These are phyloP conservation scores for Alisma plantagoaquatica DNA, from an alignment of 106 monocot genomes.

Conservation along the genomic window DNA sequence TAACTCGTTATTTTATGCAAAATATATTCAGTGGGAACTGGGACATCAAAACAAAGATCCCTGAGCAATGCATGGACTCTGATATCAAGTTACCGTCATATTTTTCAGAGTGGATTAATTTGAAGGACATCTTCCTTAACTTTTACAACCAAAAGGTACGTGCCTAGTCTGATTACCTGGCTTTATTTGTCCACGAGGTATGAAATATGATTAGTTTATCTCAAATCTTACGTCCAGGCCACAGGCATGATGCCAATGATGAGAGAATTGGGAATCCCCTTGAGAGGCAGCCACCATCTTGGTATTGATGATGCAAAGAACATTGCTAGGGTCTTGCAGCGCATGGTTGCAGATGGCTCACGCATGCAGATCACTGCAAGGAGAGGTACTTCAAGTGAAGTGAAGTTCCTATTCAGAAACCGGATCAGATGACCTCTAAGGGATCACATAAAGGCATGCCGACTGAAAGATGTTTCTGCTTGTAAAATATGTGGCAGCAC, in stretches of 20 bases:
- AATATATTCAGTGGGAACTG: conserved; percentile 92
- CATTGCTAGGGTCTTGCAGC: conserved; percentile 70
- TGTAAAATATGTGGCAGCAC: no score
- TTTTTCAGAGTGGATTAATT: conserved; percentile 97
- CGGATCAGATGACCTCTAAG: conserved; percentile 73
- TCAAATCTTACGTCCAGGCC: conserved; percentile 28
- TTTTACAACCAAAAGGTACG: conserved; percentile 75
- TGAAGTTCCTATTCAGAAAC: conserved; percentile 68
- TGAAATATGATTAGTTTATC: background rate
- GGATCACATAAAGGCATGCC: no score
- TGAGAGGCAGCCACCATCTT: conserved; percentile 83
- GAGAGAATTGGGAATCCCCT: conserved; percentile 62
- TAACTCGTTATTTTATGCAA: no score
- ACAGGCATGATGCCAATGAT: conserved; percentile 94
- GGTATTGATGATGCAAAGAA: conserved; percentile 93
- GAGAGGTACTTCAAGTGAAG: conserved; percentile 27
- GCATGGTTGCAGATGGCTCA: conserved; percentile 68
- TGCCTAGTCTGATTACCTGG: background rate
- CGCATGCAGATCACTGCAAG: conserved; percentile 65
- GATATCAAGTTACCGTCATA: conserved; percentile 56
- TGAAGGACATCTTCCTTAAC: conserved; percentile 93
- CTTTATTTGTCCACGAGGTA: background rate
- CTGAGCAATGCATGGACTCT: conserved; percentile 77
- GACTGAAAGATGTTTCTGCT: no score
- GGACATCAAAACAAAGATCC: conserved; percentile 97